These are phyloP conservation scores for Posidonia oceanica DNA, from an alignment of 116 monocot species.

Conservation along the genomic window DNA sequence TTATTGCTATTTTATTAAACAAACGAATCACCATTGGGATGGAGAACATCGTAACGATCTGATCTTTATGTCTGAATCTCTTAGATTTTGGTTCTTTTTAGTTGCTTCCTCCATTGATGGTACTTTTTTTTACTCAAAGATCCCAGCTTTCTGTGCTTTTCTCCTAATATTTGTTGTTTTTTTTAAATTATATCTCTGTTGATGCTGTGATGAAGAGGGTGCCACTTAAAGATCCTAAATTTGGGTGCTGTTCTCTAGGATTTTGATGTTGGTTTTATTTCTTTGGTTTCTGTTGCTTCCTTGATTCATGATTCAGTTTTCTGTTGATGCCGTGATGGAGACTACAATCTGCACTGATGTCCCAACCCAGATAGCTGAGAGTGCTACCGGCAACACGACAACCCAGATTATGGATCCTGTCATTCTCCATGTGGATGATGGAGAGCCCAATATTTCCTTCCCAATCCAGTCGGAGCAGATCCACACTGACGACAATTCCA, in stretches of 20 bases:
- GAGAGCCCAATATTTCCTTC: slow-evolving; percentile 15
- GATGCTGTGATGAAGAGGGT: no score
- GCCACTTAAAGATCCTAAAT: background rate
- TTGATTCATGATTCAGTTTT: background rate
- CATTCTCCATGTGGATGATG: slow-evolving; percentile 11
- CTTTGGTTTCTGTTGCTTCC: background rate
- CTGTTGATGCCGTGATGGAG: slow-evolving; percentile 19
- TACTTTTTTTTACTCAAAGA: no score
- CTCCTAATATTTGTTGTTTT: no score
- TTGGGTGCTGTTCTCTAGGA: background rate
- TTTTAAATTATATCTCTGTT: no score
- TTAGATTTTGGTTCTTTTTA: background rate
- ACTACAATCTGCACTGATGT: background rate
- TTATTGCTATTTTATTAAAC: no score
- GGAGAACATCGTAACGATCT: no score
- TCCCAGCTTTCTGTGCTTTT: no score
- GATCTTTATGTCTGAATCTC: no score
- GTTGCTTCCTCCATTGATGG: background rate
- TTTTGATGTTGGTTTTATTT: background rate
- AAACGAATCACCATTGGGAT: no score
- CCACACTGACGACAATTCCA: slow-evolving; percentile 7
- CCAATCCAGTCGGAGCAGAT: slow-evolving; percentile 18
- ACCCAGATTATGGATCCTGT: slow-evolving; percentile 14
- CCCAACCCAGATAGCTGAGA: slow-evolving; percentile 5
- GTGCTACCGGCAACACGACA: background rate